Percentiles rank a stretch among this genome's conserved stretches.
Conservation (phyloP, 2,329 filamentous ascomycete genomes). For the Colletotrichum sp. region DNA sequence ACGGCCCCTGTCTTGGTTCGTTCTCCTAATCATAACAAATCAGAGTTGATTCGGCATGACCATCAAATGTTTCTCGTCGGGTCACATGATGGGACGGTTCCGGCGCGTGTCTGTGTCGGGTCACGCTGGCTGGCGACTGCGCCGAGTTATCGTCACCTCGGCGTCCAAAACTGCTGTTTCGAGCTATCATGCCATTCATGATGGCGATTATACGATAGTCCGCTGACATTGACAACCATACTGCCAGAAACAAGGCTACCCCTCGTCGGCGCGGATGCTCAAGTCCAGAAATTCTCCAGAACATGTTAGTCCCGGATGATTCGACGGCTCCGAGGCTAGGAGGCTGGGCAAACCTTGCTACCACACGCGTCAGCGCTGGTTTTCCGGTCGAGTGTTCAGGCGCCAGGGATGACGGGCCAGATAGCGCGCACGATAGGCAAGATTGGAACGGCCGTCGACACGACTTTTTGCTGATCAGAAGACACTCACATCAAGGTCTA, state of each 20-base stretch:
- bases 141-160: not conserved
- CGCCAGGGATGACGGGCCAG: not conserved
- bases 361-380: not conserved
- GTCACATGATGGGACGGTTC: not conserved
- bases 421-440: not conserved
- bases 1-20: not conserved
- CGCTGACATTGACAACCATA: not conserved
- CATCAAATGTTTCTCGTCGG: not conserved
- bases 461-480: not conserved
- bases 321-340: not conserved
- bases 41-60: not conserved
- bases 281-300: slow-evolving; percentile 11
- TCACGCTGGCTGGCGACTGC: not conserved
- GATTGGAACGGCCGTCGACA: not conserved
- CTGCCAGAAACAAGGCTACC: not conserved
- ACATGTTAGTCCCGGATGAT: not conserved
- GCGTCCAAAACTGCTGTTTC: slow-evolving; percentile 12
- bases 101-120: not conserved
- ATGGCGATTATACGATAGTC: slow-evolving; percentile 7
- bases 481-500: not conserved
- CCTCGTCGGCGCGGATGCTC: not conserved
- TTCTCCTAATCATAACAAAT: not conserved
- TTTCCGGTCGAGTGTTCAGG: not conserved
- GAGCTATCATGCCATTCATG: slow-evolving; percentile 12
- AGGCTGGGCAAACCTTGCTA: slow-evolving; percentile 7